phyloP scores from a whole-genome alignment of 2,329 filamentous ascomycete genomes.

The Colletotrichum sublineola region DNA sequence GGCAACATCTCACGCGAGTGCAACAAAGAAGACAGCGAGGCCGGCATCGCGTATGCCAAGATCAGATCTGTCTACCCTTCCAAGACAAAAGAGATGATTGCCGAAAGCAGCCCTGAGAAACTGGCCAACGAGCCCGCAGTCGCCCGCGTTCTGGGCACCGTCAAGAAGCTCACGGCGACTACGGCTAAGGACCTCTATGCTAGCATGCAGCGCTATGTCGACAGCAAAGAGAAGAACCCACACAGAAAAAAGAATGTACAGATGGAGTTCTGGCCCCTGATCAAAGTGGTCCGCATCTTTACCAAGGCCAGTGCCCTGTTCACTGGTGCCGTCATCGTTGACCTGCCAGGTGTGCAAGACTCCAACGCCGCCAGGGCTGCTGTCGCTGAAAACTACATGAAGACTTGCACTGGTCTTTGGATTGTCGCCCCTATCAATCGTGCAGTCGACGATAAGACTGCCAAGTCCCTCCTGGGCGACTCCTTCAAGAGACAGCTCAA shows the following conservation, averaged over 20 bases:
- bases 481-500: constrained; percentile 71
- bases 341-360: constrained; percentile 72
- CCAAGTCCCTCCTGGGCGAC: constrained; percentile 68
- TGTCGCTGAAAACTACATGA: constrained; percentile 71
- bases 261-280: constrained; percentile 62
- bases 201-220: constrained; percentile 48
- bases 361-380: constrained; percentile 71
- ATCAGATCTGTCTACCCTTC: constrained; percentile 61
- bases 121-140: constrained; percentile 46
- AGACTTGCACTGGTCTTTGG: constrained; percentile 71
- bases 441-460: constrained; percentile 71
- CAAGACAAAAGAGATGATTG: constrained; percentile 47
- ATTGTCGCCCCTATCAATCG: constrained; percentile 73
- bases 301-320: constrained; percentile 52
- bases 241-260: constrained; percentile 24
- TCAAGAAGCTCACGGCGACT: constrained; percentile 44
- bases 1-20: constrained; percentile 55
- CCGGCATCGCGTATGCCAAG: constrained; percentile 57
- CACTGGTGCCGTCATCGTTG: constrained; percentile 54
- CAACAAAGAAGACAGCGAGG: constrained; percentile 59
- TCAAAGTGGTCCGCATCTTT: constrained; percentile 63
- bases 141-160: constrained; percentile 45
- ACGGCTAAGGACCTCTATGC: constrained; percentile 45
- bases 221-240: constrained; percentile 48
- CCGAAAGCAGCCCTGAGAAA: constrained; percentile 40